These are phyloP conservation scores for Debaryomyces robertsiae DNA, from an alignment of 1,139 yeast species.

Conservation along the genomic window DNA sequence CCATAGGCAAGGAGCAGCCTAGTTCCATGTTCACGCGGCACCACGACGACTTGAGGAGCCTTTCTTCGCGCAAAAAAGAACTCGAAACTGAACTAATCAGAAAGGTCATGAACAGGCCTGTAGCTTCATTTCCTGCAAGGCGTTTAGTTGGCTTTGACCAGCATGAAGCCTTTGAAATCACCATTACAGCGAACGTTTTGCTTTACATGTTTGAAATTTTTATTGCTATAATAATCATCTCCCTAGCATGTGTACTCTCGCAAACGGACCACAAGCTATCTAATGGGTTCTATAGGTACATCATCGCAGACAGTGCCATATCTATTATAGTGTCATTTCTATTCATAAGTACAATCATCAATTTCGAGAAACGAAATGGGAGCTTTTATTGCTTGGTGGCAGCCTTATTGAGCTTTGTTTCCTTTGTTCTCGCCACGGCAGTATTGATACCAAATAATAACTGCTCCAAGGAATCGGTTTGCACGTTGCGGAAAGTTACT, in stretches of 20 bases:
- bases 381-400: conserved; percentile 45
- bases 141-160: conserved; percentile 16
- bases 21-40: conserved; percentile 8
- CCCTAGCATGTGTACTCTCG: conserved; percentile 31
- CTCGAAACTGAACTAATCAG: conserved; percentile 36
- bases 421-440: conserved; percentile 36
- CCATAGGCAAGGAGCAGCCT: neutral
- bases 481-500: conserved; percentile 39
- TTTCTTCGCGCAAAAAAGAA: conserved; percentile 28
- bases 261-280: conserved; percentile 26
- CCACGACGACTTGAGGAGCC: conserved; percentile 19
- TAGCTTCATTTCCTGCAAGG: conserved; percentile 20
- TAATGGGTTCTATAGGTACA: conserved; percentile 36
- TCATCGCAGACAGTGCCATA: conserved; percentile 42
- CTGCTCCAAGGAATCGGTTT: conserved; percentile 26
- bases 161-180: conserved; percentile 22
- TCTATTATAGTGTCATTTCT: conserved; percentile 37
- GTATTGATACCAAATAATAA: conserved; percentile 26
- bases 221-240: conserved; percentile 36
- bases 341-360: conserved; percentile 38
- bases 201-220: conserved; percentile 40
- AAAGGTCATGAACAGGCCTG: conserved; percentile 41
- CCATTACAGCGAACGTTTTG: conserved; percentile 34
- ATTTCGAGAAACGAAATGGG: conserved; percentile 46
- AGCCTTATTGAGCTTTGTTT: conserved; percentile 33